A percentile compares a stretch with the other conserved stretches of the same genome.
These are phyloP conservation scores for Achlya hypogyna DNA, from an alignment of 352 stramenopile species.

Conservation along the genomic window DNA sequence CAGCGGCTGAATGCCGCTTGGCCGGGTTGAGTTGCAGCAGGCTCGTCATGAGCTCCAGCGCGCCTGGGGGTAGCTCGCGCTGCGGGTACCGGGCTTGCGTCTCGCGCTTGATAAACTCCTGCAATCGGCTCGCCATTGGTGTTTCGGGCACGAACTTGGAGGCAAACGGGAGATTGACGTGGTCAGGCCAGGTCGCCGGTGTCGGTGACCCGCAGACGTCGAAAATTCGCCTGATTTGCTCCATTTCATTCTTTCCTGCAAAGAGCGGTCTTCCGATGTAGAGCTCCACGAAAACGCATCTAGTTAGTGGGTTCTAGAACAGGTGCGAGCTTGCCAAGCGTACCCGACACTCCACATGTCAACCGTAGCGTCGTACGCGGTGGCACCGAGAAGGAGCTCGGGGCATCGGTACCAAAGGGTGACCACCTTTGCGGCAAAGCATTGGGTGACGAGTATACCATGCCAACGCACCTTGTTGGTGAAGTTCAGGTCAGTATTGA, in stretches of 20 bases:
- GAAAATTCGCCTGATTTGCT: slow-evolving; percentile 86
- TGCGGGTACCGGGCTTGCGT: slow-evolving; percentile 41
- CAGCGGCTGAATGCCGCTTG: slow-evolving; percentile 85
- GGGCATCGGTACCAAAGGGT: slow-evolving; percentile 93
- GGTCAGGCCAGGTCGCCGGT: slow-evolving; percentile 66
- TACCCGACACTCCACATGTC: slow-evolving; percentile 94
- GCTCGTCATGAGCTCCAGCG: slow-evolving; percentile 88
- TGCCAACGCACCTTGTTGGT: slow-evolving; percentile 97
- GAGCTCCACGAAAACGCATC: slow-evolving; percentile 75
- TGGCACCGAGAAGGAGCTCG: slow-evolving; percentile 90
- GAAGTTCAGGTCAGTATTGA: slow-evolving; percentile 69
- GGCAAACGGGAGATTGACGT: slow-evolving; percentile 41
- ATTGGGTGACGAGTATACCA: too few relatives aligned
- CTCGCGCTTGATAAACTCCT: slow-evolving; percentile 69
- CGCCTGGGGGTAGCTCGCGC: slow-evolving; percentile 70
- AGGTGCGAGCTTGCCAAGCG: slow-evolving; percentile 22
- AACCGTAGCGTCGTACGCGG: slow-evolving; percentile 87
- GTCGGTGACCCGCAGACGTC: slow-evolving; percentile 80
- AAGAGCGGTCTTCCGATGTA: slow-evolving; percentile 83
- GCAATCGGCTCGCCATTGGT: slow-evolving; percentile 46
- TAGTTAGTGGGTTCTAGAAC: background rate
- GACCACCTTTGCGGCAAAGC: slow-evolving; percentile 47
- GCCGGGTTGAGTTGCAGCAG: slow-evolving; percentile 94
- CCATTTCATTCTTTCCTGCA: slow-evolving; percentile 79
- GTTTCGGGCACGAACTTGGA: slow-evolving; percentile 80